Evolutionary conservation across 2,329 filamentous ascomycete species (phyloP).

Genomic region (Colletotrichum chrysophilum): DNA sequence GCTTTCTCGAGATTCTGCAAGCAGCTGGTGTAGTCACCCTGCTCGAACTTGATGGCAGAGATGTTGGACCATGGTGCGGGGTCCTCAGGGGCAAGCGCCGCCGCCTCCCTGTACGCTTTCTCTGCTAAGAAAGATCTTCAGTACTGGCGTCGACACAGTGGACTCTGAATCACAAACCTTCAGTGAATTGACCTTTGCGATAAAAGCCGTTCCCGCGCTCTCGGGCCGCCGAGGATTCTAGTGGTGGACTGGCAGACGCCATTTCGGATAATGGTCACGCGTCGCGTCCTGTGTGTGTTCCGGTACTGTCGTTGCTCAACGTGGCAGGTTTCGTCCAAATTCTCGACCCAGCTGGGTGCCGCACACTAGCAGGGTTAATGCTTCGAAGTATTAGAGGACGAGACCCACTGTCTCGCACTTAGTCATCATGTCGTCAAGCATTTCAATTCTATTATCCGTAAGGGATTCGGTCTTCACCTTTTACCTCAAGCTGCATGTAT

Average conservation of each 20-base stretch:
- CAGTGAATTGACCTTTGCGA: not conserved
- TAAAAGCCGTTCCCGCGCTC: not conserved
- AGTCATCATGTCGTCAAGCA: not conserved
- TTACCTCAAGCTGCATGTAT: not conserved
- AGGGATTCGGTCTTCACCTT: not conserved
- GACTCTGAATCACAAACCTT: not conserved
- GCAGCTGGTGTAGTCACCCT: constrained; percentile 22
- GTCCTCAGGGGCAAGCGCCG: not conserved
- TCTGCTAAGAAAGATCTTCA: not conserved
- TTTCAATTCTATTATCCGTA: not conserved
- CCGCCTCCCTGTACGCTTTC: not conserved
- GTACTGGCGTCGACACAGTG: not conserved
- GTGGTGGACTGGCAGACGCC: not conserved
- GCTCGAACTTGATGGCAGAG: constrained; percentile 26
- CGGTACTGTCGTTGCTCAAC: not conserved
- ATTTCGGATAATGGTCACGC: not conserved
- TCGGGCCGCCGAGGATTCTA: not conserved
- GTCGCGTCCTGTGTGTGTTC: not conserved
- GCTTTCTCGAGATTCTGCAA: constrained; percentile 3
- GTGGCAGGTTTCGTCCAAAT: not conserved
- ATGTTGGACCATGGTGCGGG: constrained; percentile 21
- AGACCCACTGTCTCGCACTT: not conserved
- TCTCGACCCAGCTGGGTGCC: not conserved
- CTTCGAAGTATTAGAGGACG: not conserved
- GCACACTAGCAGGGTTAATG: not conserved